These are phyloP conservation scores for Ogataea ramenticola DNA, from an alignment of 805 yeast species.

Conservation along the genomic window DNA sequence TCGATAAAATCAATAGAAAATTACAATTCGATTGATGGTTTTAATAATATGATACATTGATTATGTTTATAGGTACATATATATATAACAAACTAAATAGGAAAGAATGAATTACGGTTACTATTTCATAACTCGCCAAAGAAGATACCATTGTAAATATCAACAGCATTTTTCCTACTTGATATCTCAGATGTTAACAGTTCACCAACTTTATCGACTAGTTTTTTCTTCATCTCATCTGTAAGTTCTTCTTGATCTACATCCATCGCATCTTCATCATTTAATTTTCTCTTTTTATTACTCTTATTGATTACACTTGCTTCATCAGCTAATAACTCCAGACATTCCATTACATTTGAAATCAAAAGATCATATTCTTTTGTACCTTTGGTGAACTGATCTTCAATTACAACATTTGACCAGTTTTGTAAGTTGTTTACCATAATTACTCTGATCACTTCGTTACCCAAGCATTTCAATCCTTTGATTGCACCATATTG, in stretches of 20 bases:
- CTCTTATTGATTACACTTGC: neutral
- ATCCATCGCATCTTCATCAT: constrained; percentile 23
- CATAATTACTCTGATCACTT: constrained; percentile 76
- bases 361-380: constrained; percentile 18
- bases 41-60: neutral
- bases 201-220: constrained; percentile 55
- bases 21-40: constrained; percentile 11
- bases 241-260: constrained; percentile 28
- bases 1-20: constrained; percentile 13
- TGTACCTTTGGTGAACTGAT: constrained; percentile 13
- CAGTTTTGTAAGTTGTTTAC: constrained; percentile 82
- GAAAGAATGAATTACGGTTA: no score
- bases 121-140: constrained; percentile 55
- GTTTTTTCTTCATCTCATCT: constrained; percentile 29
- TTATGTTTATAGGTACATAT: neutral
- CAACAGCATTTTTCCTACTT: constrained; percentile 40
- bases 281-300: constrained; percentile 7
- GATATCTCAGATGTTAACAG: constrained; percentile 43
- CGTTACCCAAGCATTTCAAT: constrained; percentile 74
- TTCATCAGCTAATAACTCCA: constrained; percentile 36
- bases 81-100: neutral
- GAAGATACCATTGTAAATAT: constrained; percentile 57
- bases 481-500: constrained; percentile 91
- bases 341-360: constrained; percentile 50
- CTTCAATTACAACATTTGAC: constrained; percentile 52